phyloP scores from a whole-genome alignment of 148 eudicot genomes.

The Rhododendron kiyosumense region DNA sequence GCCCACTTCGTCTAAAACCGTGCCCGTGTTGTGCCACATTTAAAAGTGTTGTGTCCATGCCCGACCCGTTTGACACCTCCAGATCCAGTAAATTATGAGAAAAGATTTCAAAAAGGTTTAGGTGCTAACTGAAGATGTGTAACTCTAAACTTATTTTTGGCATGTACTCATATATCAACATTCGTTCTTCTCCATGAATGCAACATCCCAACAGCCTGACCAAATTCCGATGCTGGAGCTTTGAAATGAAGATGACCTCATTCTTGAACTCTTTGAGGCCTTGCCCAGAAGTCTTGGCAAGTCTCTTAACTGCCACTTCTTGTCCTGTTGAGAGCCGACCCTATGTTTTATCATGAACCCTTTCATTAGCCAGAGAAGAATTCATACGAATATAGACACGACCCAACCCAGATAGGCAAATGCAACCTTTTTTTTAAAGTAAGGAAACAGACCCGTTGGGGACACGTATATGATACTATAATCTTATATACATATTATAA shows the following conservation, averaged over 20 bases:
- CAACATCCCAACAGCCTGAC: slow-evolving; percentile 44
- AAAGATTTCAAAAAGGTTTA: background rate
- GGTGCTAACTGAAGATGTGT: slow-evolving; percentile 27
- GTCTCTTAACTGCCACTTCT: slow-evolving; percentile 46
- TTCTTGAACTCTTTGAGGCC: slow-evolving; percentile 42
- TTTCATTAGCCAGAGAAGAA: background rate
- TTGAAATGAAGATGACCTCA: slow-evolving; percentile 36
- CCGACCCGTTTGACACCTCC: too few species aligned
- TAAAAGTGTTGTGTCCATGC: too few species aligned
- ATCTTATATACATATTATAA: too few species aligned
- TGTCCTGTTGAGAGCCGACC: slow-evolving; percentile 29
- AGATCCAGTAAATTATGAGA: background rate
- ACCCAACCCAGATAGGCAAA: too few species aligned
- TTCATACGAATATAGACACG: too few species aligned
- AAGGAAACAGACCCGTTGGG: too few species aligned
- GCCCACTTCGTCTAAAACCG: too few species aligned
- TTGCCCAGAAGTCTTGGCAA: slow-evolving; percentile 37
- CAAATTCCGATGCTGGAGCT: slow-evolving; percentile 47
- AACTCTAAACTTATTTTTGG: slow-evolving; percentile 40
- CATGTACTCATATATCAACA: slow-evolving; percentile 45
- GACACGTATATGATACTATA: too few species aligned
- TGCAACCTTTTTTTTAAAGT: too few species aligned
- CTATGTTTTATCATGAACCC: slow-evolving; percentile 10
- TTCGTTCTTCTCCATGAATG: slow-evolving; percentile 33
- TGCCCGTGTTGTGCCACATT: too few species aligned